Evolutionary conservation across 108 stramenopile genomes (phyloP), one percentile per base, ranked within the genome.

Genomic region (Cyclotella baltica): DNA sequence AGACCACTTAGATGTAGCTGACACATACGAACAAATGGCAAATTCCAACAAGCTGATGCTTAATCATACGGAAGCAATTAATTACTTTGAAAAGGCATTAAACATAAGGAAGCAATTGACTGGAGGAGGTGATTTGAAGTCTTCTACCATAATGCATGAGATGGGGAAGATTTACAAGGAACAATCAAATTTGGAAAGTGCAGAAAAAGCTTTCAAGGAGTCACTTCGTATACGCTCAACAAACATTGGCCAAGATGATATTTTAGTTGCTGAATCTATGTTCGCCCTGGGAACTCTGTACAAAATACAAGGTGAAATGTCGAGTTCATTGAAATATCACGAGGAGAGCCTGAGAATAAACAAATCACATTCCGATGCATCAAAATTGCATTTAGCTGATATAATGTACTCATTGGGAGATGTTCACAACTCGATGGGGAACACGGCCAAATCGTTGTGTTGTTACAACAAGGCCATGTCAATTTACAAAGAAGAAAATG

Each of bases 1-100:
- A 56, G 81, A 85, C 62, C 86, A 87, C 56, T 53, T 85, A 19
- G 81, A 87, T 47, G 71, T 85, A 43, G 86, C 86, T 52, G 86
- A 87, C 56, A 79, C 75, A 31, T 72, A 76, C n/a, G 75, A 81
- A 55, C 83, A 84, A 70, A 71, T 86, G n/a, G 83, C 78, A 10
- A 50, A 57, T 22, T 78, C 78, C 18, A 38, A 84, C 61, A 81
- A 80, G 43, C 48, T 81, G 35, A 72, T 71, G 37, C 43, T 43
- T 3, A 80, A 84, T 46, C 66, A 81, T 37, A 55, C 46, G 31
- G 80, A 76, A 35, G 78, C 86, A 13, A 77, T 76, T 18, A 55
- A 43, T 15, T 76, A 76, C 53, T 86, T 79, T 73, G 83, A 86
- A 55, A 80, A 81, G 52, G 79, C 86, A 19, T 57, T 86, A 18